These are phyloP conservation scores for Keithomyces neogunnii DNA, from an alignment of 2,329 filamentous ascomycete genomes.

Conservation along the genomic window DNA sequence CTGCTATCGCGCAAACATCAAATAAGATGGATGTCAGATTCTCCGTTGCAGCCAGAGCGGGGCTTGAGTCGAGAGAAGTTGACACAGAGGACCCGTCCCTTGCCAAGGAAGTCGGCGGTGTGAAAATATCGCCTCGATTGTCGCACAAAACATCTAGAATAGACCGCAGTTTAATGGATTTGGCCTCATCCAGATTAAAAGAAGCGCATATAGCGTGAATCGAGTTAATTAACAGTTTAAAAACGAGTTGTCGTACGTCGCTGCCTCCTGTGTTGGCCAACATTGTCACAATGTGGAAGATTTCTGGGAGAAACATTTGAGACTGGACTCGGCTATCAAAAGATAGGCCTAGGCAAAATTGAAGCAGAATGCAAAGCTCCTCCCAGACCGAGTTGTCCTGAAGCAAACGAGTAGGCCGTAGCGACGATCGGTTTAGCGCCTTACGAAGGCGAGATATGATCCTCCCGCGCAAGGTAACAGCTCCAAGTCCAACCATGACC, in stretches of 20 bases:
- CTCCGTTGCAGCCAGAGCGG: conserved; percentile 48
- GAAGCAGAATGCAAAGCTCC: conserved; percentile 60
- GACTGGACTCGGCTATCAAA: conserved; percentile 61
- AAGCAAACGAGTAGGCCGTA: conserved; percentile 56
- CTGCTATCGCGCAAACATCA: conserved; percentile 55
- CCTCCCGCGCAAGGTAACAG: conserved; percentile 56
- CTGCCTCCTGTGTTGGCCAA: conserved; percentile 55
- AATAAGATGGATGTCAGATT: conserved; percentile 53
- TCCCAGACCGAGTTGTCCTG: conserved; percentile 61
- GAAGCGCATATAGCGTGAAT: conserved; percentile 60
- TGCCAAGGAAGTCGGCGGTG: conserved; percentile 32
- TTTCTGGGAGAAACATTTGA: conserved; percentile 58
- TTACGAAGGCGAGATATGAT: conserved; percentile 58
- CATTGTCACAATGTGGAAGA: conserved; percentile 66
- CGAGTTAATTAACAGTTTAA: conserved; percentile 57
- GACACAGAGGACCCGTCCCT: conserved; percentile 48
- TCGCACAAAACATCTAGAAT: conserved; percentile 53
- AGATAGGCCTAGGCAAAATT: conserved; percentile 57
- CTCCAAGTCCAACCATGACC: conserved; percentile 54
- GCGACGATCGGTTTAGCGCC: conserved; percentile 56
- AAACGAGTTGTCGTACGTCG: conserved; percentile 50
- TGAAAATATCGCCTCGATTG: conserved; percentile 49
- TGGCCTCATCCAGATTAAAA: conserved; percentile 53
- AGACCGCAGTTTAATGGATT: conserved; percentile 44
- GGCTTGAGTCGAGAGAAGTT: conserved; percentile 44